Evolutionary conservation across 108 stramenopile genomes (phyloP).

Genomic region (Fragilaria crotonensis): DNA sequence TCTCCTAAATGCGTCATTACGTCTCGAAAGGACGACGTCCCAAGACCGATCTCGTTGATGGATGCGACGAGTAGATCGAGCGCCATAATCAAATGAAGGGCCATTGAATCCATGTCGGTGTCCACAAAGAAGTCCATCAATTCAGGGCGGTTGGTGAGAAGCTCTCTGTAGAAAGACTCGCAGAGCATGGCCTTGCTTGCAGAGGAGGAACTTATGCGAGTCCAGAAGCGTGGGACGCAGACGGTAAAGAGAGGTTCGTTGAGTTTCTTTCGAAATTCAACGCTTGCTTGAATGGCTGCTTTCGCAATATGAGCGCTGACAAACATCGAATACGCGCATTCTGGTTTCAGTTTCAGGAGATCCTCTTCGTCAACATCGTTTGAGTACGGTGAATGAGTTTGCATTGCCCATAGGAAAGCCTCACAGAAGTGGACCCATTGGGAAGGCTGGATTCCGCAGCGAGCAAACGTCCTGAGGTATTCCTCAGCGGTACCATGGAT

Average conservation of each 20-base stretch:
- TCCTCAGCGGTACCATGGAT: not conserved
- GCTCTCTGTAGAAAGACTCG: slow-evolving; percentile 3
- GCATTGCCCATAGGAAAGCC: slow-evolving; percentile 13
- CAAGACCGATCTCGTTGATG: not conserved
- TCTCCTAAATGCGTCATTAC: not conserved
- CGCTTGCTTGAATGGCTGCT: not conserved
- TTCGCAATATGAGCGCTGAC: not conserved
- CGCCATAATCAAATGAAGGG: not conserved
- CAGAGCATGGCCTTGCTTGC: not conserved
- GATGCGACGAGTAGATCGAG: not conserved
- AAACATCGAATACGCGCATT: not conserved
- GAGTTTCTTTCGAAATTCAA: not conserved
- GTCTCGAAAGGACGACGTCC: not conserved
- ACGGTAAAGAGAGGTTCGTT: not conserved
- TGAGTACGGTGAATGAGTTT: slow-evolving; percentile 4
- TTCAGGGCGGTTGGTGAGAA: not conserved
- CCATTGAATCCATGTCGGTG: not conserved
- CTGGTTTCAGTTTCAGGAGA: not conserved
- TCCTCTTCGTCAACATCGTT: slow-evolving; percentile 8
- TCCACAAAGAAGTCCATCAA: slow-evolving; percentile 1
- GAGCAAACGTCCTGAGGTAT: not conserved
- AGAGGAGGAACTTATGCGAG: not conserved
- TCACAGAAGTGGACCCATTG: slow-evolving; percentile 15
- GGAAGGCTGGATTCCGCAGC: not conserved
- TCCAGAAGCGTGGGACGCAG: not conserved